Evolutionary conservation across 139 green algal species (phyloP), one percentile per base, ranked within the genome.

Genomic region (Asterochloris erici): DNA sequence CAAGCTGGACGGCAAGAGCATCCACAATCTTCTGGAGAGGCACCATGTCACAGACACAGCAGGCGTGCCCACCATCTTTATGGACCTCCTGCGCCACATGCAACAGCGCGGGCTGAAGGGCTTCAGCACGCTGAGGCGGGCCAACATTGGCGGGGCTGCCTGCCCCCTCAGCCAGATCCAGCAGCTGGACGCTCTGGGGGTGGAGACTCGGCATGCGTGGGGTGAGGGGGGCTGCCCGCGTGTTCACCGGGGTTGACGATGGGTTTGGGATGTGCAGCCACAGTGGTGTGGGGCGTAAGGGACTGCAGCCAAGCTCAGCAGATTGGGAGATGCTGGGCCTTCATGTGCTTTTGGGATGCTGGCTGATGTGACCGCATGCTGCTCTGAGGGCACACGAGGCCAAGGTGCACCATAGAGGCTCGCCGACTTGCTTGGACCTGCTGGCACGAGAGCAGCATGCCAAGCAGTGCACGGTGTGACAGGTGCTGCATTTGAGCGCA

Each of bases 1-100:
- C 0, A 86, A 84, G 54, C 74, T 97, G 73, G 91, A 95, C 62
- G 93, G 93, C 1, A 63, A 85, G 23, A 90, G 83, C 70, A 79
- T 97, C 24, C 89, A 90, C 81, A 63, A 84, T 10, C 73, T 96
- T 14, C 86, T 95, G 84, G 84, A 93, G 66, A 81, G 69, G 10
- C 82, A 89, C 61, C 61, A 77, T 15, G 85, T 90, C 17, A 93
- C 87, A 0, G 63, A 89, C 21, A 92, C 84, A 12, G 86, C 91
- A 38, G 93, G 83, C 16, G 92, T 97, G 68, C 94, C 94, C 38
- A 96, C 94, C 17, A 90, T 97, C 27, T 96, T 89, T 84, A 81
- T 92, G 66, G 85, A 82, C 9, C 87, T 96, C 80, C 78, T 92
- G 78, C 64, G 86, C 0, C 83, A 94, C 88, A 85, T 94, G 81